Conservation (phyloP, 108 stramenopile species). For the Nannochloropsis granulata region DNA sequence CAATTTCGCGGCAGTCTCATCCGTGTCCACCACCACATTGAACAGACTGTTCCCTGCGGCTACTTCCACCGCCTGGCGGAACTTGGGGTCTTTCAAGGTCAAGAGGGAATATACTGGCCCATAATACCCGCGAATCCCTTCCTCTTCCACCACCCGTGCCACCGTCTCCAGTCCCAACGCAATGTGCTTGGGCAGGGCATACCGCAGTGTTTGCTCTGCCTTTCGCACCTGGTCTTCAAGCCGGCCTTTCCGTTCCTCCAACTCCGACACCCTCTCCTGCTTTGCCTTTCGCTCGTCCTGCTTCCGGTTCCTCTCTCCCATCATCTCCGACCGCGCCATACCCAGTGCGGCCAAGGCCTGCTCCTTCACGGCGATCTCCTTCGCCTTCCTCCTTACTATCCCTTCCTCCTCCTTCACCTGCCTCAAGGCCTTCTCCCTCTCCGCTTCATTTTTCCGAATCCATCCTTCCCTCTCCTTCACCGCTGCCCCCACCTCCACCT, state of each 20-base stretch:
- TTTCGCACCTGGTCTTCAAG: slow-evolving; percentile 43
- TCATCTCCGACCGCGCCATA: background rate
- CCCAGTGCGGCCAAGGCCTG: background rate
- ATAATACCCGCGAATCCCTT: slow-evolving; percentile 54
- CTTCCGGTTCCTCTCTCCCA: background rate
- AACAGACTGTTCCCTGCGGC: slow-evolving; percentile 82
- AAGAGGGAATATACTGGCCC: slow-evolving; percentile 87
- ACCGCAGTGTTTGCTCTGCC: slow-evolving; percentile 48
- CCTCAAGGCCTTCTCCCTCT: slow-evolving; percentile 28
- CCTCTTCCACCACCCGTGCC: slow-evolving; percentile 51
- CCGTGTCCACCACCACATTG: slow-evolving; percentile 94
- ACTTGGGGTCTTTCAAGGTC: slow-evolving; percentile 53
- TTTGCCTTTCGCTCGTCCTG: background rate
- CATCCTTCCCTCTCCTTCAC: slow-evolving; percentile 42
- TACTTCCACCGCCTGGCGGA: slow-evolving; percentile 76
- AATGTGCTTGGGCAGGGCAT: slow-evolving; percentile 69
- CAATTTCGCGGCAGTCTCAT: slow-evolving; percentile 76
- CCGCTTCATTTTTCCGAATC: slow-evolving; percentile 43
- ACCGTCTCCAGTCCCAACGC: slow-evolving; percentile 63
- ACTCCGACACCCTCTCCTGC: slow-evolving; percentile 6
- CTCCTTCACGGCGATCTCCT: background rate
- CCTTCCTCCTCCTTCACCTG: slow-evolving; percentile 36
- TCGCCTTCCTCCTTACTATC: slow-evolving; percentile 6
- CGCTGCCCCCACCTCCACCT: background rate
- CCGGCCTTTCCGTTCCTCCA: slow-evolving; percentile 50